A percentile compares a stretch with the other conserved stretches of the same genome.
phyloP scores from a whole-genome alignment of 1,139 yeast species.

The Yamadazyma aaseri region DNA sequence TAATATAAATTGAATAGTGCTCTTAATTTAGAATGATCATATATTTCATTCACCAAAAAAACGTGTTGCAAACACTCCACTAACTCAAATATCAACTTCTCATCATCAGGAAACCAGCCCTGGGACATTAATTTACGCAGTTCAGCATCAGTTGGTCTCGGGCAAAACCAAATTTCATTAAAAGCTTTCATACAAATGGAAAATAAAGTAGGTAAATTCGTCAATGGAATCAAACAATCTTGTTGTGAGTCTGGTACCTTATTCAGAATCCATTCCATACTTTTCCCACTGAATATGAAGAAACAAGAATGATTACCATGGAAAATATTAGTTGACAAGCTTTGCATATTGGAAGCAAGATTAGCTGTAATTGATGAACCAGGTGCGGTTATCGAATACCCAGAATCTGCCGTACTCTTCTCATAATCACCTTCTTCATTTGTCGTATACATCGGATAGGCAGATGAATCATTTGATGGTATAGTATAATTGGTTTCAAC shows the following conservation, averaged over 20 bases:
- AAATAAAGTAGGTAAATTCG: conserved; percentile 30
- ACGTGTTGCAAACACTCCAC: conserved; percentile 20
- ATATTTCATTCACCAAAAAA: conserved; percentile 15
- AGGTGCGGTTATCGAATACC: conserved; percentile 1
- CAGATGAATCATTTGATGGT: too few species aligned
- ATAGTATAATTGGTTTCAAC: too few species aligned
- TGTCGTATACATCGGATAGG: background rate
- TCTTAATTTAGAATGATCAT: conserved; percentile 17
- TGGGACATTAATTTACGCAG: conserved; percentile 20
- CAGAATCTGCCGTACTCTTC: conserved; percentile 8
- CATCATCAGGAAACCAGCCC: conserved; percentile 29
- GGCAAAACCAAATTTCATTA: conserved; percentile 35
- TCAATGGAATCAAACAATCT: conserved; percentile 26
- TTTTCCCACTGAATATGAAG: conserved; percentile 35
- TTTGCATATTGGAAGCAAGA: background rate
- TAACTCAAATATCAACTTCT: conserved; percentile 21
- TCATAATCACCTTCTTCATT: conserved; percentile 7
- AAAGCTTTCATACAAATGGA: conserved; percentile 20
- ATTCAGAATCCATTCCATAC: conserved; percentile 33
- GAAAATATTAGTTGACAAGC: background rate
- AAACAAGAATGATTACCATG: conserved; percentile 41
- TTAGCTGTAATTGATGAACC: background rate
- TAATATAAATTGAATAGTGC: conserved; percentile 24
- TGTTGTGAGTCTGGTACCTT: conserved; percentile 24
- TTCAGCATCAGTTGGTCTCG: conserved; percentile 24